phyloP scores from a whole-genome alignment of 805 yeast species.

The Myxozyma melibiosi region DNA sequence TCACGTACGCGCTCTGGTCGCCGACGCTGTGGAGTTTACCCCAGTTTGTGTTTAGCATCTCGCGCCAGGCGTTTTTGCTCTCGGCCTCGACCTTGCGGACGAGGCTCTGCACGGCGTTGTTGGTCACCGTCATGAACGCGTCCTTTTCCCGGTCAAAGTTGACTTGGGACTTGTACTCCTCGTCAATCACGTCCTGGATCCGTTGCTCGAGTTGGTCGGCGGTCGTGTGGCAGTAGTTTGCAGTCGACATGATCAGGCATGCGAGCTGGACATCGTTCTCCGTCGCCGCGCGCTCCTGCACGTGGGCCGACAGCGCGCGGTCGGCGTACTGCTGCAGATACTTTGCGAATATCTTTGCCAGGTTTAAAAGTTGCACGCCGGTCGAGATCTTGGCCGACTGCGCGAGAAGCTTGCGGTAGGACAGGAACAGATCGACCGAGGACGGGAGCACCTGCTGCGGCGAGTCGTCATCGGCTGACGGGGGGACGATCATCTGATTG shows the following conservation, averaged over 20 bases:
- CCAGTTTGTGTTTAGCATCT: conserved; percentile 80
- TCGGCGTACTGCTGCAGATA: conserved; percentile 63
- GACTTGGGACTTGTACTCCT: conserved; percentile 48
- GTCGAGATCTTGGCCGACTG: conserved; percentile 66
- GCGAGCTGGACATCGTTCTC: conserved; percentile 65
- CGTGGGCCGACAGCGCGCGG: conserved; percentile 46
- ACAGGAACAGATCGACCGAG: conserved; percentile 81
- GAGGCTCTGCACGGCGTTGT: conserved; percentile 57
- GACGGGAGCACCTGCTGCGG: conserved; percentile 75
- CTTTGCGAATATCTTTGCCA: conserved; percentile 63
- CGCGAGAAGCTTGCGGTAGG: conserved; percentile 69
- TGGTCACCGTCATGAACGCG: conserved; percentile 59
- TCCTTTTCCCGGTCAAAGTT: conserved; percentile 60
- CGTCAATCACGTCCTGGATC: conserved; percentile 47
- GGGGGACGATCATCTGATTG: conserved; percentile 57
- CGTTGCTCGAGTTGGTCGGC: conserved; percentile 74
- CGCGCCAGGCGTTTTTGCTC: conserved; percentile 76
- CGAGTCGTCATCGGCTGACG: conserved; percentile 49
- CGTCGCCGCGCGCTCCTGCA: conserved; percentile 44
- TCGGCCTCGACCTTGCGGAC: conserved; percentile 62
- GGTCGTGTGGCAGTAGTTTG: conserved; percentile 84
- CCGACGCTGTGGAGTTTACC: conserved; percentile 60
- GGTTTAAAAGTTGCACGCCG: conserved; percentile 48
- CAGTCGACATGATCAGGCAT: conserved; percentile 78
- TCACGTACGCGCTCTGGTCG: conserved; percentile 71